Conservation (phyloP, 768 basidiomycete genomes). For the Phlebiopsis flavidoalba region DNA sequence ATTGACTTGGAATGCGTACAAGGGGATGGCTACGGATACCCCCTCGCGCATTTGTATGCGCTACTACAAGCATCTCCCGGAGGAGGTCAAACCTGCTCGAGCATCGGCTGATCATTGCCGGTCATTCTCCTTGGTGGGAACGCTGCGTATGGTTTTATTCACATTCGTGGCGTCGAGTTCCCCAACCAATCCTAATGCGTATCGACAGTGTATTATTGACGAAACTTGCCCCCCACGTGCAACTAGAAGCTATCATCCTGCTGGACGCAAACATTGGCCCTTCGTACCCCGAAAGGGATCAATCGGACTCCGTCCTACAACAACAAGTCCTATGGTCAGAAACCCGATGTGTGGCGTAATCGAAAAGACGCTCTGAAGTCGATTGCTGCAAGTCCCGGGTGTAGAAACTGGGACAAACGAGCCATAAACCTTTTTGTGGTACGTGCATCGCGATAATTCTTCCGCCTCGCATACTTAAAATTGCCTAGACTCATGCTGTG, state of each 20-base stretch:
- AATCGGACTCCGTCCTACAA: background rate
- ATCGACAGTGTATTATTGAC: background rate
- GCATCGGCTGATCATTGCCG: no score
- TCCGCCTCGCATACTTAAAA: background rate
- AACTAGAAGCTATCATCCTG: background rate
- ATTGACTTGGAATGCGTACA: no score
- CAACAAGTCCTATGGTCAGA: background rate
- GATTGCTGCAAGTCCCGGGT: background rate
- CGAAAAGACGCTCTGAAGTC: background rate
- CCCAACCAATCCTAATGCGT: background rate
- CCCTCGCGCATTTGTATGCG: no score
- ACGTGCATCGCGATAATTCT: background rate
- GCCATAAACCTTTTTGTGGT: background rate
- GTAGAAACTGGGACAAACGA: background rate
- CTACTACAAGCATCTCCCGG: no score
- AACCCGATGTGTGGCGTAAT: background rate
- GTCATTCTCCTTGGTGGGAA: no score
- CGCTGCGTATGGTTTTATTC: no score
- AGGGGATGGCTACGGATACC: no score
- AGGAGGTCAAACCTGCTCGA: no score
- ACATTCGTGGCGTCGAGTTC: no score
- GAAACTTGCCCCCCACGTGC: background rate
- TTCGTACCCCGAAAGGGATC: background rate
- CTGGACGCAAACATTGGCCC: background rate
- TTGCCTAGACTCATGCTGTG: background rate